Evolutionary conservation across 352 stramenopile species (phyloP), one percentile per base, ranked within the genome.

Genomic region (Phytophthora crassamura): DNA sequence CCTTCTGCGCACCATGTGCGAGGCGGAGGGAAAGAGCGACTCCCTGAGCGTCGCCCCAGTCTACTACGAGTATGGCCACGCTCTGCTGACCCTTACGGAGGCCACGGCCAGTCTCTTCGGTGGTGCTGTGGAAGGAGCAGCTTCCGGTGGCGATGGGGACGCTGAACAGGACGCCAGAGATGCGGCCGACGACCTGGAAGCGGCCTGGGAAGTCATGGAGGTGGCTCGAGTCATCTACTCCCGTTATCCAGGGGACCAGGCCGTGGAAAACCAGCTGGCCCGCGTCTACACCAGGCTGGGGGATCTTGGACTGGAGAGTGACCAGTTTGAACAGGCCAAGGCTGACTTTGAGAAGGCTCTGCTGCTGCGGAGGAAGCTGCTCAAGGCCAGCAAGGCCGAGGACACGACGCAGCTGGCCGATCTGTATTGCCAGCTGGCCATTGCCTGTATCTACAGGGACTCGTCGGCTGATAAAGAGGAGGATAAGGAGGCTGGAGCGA

Each of bases 201-300:
- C 91, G 9, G 88, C 88, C 25, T 96, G 88, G 88, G 86, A 96
- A 68, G 91, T 94, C 78, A 81, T 96, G 40, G 88, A 96, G 51
- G 61, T 94, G 10, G 84, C 88, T 30, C 84, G 88, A 18, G 84
- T 96, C 51, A 89, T 96, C 54, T 91, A 93, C 64, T 77, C 83
- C 59, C 82, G 86, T 9, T 88, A 84, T 55, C 74, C 82, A 7
- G 83, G 85, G 16, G 86, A 94, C 22, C 34, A 82, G 32, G 78
- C 77, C 15, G 79, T 94, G 10, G 82, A 96, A 59, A 83, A 85
- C 53, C 86, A 96, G 48, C 72, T 96, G 14, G 84, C 80, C 52
- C 74, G 81, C 28, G 88, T 96, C 33, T 91, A 96, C 61, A 90
- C 87, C 63, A 73, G 88, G 3, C 68, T 96, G 10, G 88, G 88